These are phyloP conservation scores for Mycena alexandri DNA, from an alignment of 768 basidiomycete species.

Conservation along the genomic window DNA sequence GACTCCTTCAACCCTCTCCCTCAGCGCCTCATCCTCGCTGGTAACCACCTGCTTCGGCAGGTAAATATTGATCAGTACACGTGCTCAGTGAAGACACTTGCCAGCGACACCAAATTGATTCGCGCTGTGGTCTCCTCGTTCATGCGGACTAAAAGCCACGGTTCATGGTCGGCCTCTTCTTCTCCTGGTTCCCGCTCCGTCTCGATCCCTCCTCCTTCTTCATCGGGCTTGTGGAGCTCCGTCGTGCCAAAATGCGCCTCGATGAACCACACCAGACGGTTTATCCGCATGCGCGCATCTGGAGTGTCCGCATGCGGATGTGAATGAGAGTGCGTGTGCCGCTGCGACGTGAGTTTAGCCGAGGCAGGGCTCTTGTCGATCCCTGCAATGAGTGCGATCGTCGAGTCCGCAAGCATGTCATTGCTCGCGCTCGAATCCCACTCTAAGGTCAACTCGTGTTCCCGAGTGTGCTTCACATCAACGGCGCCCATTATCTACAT, in stretches of 20 bases:
- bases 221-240: slow-evolving; percentile 83
- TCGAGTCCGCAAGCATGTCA: slow-evolving; percentile 99
- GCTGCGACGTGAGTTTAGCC: slow-evolving; percentile 80
- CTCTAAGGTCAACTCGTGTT: slow-evolving; percentile 88
- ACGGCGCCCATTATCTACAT: slow-evolving; percentile 90
- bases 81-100: slow-evolving; percentile 50
- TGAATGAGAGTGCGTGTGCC: slow-evolving; percentile 61
- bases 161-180: slow-evolving; percentile 57
- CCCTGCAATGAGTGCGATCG: slow-evolving; percentile 89
- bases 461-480: slow-evolving; percentile 82
- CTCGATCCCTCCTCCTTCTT: slow-evolving; percentile 38
- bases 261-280: slow-evolving; percentile 85
- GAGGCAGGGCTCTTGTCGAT: slow-evolving; percentile 97
- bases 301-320: slow-evolving; percentile 79
- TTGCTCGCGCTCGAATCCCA: slow-evolving; percentile 97
- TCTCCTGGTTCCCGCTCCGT: slow-evolving; percentile 64
- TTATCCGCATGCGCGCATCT: slow-evolving; percentile 64
- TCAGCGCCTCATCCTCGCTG: slow-evolving; percentile 76
- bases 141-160: slow-evolving; percentile 82
- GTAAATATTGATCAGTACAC: slow-evolving; percentile 24
- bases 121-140: slow-evolving; percentile 88
- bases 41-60: slow-evolving; percentile 66
- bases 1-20: slow-evolving; percentile 85
- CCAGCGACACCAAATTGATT: slow-evolving; percentile 87
- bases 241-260: slow-evolving; percentile 96